A percentile compares a stretch with the other conserved stretches of the same genome.
These are phyloP conservation scores for Trichophaea hybrida DNA, from an alignment of 2,329 filamentous ascomycete genomes.

Conservation along the genomic window DNA sequence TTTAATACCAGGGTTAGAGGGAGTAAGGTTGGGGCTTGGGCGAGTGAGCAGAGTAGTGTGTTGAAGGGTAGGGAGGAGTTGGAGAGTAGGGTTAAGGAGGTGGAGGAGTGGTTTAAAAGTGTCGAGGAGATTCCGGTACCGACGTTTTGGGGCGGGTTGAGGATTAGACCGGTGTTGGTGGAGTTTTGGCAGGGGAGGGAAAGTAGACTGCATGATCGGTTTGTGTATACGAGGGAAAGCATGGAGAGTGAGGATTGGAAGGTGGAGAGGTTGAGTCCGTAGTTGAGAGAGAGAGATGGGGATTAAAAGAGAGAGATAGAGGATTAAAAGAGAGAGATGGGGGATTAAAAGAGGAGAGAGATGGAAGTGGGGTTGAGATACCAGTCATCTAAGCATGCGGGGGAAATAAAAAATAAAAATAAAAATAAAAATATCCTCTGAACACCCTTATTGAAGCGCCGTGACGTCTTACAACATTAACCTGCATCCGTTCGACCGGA, in stretches of 20 bases:
- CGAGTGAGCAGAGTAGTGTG: slow-evolving; percentile 35
- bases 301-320: too few relatives aligned
- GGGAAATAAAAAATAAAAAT: too few relatives aligned
- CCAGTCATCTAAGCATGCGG: too few relatives aligned
- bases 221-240: slow-evolving; percentile 58
- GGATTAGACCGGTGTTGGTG: slow-evolving; percentile 68
- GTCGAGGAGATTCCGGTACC: slow-evolving; percentile 74
- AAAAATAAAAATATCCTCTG: too few relatives aligned
- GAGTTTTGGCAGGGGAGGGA: slow-evolving; percentile 95
- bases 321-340: too few relatives aligned
- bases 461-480: too few relatives aligned
- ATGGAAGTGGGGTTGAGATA: too few relatives aligned
- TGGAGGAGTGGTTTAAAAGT: slow-evolving; percentile 60
- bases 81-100: slow-evolving; percentile 61
- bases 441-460: too few relatives aligned
- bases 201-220: slow-evolving; percentile 84
- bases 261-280: slow-evolving; percentile 62
- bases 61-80: slow-evolving; percentile 33
- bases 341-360: too few relatives aligned
- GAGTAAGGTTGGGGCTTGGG: slow-evolving; percentile 80
- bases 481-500: too few relatives aligned
- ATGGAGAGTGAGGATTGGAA: slow-evolving; percentile 42
- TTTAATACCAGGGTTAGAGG: slow-evolving; percentile 59
- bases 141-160: slow-evolving; percentile 84
- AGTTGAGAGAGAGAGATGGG: slow-evolving; percentile 31